Evolutionary conservation across 2,329 filamentous ascomycete species (phyloP).

Genomic region (Ceratocystiopsis sp.): DNA sequence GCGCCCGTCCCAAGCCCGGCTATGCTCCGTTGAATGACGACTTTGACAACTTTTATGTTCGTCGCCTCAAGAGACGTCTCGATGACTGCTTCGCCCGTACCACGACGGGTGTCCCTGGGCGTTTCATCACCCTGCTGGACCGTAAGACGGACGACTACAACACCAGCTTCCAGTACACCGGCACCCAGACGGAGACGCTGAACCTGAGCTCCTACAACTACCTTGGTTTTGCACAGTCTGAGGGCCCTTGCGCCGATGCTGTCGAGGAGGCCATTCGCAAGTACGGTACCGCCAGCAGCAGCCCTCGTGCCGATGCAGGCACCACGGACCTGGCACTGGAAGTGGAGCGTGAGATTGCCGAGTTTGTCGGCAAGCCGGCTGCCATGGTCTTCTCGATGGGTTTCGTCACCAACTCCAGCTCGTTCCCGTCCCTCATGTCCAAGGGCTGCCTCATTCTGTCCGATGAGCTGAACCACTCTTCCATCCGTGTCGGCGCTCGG

Average conservation of each 20-base stretch:
- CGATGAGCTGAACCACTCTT: conserved; percentile 94
- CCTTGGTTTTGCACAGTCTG: conserved; percentile 92
- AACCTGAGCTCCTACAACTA: conserved; percentile 99
- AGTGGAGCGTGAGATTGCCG: conserved; percentile 76
- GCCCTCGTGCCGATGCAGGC: conserved; percentile 67
- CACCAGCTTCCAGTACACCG: conserved; percentile 71
- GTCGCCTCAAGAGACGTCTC: conserved; percentile 80
- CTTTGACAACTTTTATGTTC: conserved; percentile 97
- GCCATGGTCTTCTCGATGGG: conserved; percentile 99
- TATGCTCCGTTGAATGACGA: conserved; percentile 94
- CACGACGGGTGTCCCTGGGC: conserved; percentile 81
- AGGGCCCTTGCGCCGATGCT: conserved; percentile 87
- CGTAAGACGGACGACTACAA: conserved; percentile 87
- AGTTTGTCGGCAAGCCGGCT: conserved; percentile 84
- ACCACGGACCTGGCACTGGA: conserved; percentile 78
- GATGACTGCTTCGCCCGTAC: conserved; percentile 94
- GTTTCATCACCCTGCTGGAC: conserved; percentile 85
- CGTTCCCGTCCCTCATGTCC: conserved; percentile 80
- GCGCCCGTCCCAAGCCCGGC: conserved; percentile 61
- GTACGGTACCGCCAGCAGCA: conserved; percentile 70
- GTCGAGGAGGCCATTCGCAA: conserved; percentile 73
- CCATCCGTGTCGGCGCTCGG: conserved; percentile 87
- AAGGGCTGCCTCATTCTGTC: conserved; percentile 92
- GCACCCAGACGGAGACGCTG: conserved; percentile 81
- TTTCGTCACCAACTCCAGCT: conserved; percentile 85